Base-by-base conservation (phyloP, 2,329 filamentous ascomycete genomes). In the Ceratocystis cubensis region DNA sequence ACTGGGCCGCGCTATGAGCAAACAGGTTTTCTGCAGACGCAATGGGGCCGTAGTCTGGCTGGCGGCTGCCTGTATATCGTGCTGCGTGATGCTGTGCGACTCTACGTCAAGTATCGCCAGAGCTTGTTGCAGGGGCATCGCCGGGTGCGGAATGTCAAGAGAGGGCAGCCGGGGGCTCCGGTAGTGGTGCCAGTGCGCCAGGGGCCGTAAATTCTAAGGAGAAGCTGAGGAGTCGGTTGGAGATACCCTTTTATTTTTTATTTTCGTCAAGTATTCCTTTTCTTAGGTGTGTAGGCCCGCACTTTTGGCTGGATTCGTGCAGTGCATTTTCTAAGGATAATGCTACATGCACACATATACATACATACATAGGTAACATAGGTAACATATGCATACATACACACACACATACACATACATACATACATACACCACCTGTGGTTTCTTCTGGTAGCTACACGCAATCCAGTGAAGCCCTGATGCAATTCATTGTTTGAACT, bases 31-130 rank as follows among this genome's bases (percentile, higher is more conserved):
- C 75, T 99, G 41, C 89, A 94, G 72, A 84, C 88, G 71, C 85
- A 87, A 67, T 97, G 94, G 91, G 94, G 91, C 0, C 82, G 94
- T 66, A 96, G 89, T 72, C 79, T 99, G 2, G 82, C 94, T 0
- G 94, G 94, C 1, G 94, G 94, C 0, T 94, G 90, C 73, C 76
- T 96, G 22, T 96, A 93, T 72, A 86, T 97, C 17, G 86, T 96
- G 8, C 75, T 96, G 64, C 94, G 93, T 74, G 85, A 88, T 71
- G 79, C 78, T 2, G 76, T 87, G 63, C 77, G 78, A 67, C 74
- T 88, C 28, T 88, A 86, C 72, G 79, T 81, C 70, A 88, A 87
- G 75, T 85, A 85, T 73, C 78, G 83, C 69, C 80, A 79, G 69
- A 84, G 83, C 13, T 78, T 82, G 70, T 79, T 83, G 44, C 80